Evolutionary conservation across 495 filamentous ascomycete genomes (phyloP), one percentile per base, ranked within the genome.

Genomic region (Alectoria sarmentosa): DNA sequence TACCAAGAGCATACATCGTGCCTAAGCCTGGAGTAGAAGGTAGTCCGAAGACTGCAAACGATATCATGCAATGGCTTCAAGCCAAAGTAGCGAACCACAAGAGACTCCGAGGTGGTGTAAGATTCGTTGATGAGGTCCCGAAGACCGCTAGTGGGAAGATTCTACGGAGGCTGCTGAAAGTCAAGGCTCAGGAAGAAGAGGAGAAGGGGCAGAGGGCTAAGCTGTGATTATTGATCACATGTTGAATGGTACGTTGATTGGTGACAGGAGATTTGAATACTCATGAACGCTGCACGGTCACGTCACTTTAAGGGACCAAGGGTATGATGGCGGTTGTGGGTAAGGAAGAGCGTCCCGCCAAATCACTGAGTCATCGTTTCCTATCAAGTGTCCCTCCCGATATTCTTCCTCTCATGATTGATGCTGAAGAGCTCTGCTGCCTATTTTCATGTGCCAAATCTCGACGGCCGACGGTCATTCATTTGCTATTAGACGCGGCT

Each of bases 121-220:
- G 80, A 13, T 98, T 95, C 71, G 79, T 96, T 13, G 86, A 96
- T 65, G 79, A 82, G 67, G 83, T 98, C 13, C 93, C 93, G 36
- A 96, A 94, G 82, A 93, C 86, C 65, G 82, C 82, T 1, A 87
- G 85, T 72, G 93, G 93, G 1, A 98, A 98, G 83, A 91, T 97
- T 60, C 73, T 98, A 69, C 86, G 92, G 67, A 80, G 91, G 52
- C 63, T 93, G 46, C 71, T 88, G 69, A 84, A 84, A 70, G 74
- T 80, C 55, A 72, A 74, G 69, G 84, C 84, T 52, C 70, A 71
- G 67, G 76, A 78, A 72, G 83, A 82, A 48, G 72, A 73, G 62
- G 67, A 67, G 46, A 67, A 76, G 37, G 71, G 70, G 14, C 21
- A 57, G 61, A 66, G 63, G 38, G 66, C 73, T 11, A 74, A 69